Evolutionary conservation across 2,329 filamentous ascomycete genomes (phyloP), one percentile per base, ranked within the genome.

Genomic region (Taxawa tesnikishii): DNA sequence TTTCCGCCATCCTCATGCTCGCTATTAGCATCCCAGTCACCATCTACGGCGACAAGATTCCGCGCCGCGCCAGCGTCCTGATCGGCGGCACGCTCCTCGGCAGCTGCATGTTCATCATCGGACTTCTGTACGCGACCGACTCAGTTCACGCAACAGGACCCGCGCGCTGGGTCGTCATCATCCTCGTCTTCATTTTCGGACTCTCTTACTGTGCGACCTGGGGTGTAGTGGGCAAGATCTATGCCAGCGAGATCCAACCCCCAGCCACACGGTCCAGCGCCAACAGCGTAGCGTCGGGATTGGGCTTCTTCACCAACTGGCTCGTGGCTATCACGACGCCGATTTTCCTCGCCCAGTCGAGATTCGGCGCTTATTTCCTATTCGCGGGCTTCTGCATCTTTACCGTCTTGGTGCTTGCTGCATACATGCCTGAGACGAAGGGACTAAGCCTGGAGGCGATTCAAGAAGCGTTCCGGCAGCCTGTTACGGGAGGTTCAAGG

Each of bases 1-100:
- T 76, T 5, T 73, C 70, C 0, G 68, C 62, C 0, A 61, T 75
- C 3, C 47, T 72, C 3, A 73, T 75, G 44, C 55, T 74, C 6
- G 52, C 55, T 4, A 56, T 67, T 16, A 68, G 68, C 0, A 62
- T 75, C 19, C 68, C 69, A 0, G 70, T 62, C 0, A 55, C 67
- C 28, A 49, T 75, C 15, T 59, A 67, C 9, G 64, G 66, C 0
- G 70, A 75, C 41, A 57, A 56, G 39, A 73, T 68, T 67, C 66
- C 68, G 5, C 59, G 71, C 7, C 60, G 66, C 3, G 63, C 60
- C 3, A 66, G 59, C n/a, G 59, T 64, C n/a, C 63, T 75, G 15
- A 54, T 54, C 2, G 72, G 66, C 33, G 75, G 72, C 2, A 36
- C 71, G 3, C 52, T 54, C 1, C 56, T 75, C 2, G 58, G 63